phyloP scores from a whole-genome alignment of 345 rosid genomes.

The Camelina hispida region DNA sequence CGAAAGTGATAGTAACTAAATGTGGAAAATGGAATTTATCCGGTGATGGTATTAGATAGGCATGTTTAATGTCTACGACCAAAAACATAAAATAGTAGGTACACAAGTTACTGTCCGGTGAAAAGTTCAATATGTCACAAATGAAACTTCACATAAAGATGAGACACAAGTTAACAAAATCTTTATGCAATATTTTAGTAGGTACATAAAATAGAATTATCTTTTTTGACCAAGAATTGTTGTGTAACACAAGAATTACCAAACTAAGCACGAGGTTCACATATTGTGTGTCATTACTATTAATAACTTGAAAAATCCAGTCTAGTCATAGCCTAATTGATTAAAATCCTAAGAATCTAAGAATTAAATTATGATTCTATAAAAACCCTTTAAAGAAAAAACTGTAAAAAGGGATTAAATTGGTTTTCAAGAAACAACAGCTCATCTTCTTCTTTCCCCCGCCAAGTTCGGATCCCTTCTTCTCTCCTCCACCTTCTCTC shows the following conservation, averaged over 20 bases:
- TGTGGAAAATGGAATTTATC: not conserved
- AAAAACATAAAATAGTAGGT: not conserved
- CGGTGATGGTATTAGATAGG: not conserved
- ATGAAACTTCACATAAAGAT: constrained; percentile 12
- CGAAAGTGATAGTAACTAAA: not conserved
- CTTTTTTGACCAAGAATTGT: not conserved
- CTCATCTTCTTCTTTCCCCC: constrained; percentile 36
- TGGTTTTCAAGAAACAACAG: constrained; percentile 36
- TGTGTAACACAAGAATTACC: too few relatives aligned
- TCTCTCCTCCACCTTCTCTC: constrained; percentile 43
- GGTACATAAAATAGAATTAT: not conserved
- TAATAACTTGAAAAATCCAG: not conserved
- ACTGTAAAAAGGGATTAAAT: constrained; percentile 13
- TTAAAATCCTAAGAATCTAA: constrained; percentile 23
- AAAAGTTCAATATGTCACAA: not conserved
- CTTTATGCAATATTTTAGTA: not conserved
- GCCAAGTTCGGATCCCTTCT: constrained; percentile 38
- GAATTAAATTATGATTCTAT: not conserved
- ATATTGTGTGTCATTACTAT: not conserved
- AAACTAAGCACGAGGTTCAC: constrained; percentile 10
- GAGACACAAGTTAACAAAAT: not conserved
- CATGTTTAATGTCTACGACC: not conserved
- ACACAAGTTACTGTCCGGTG: too few relatives aligned
- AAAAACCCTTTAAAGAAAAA: not conserved
- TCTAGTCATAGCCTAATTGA: not conserved